Conservation (phyloP, 2,329 filamentous ascomycete species). For the Plectosphaerella plurivora region DNA sequence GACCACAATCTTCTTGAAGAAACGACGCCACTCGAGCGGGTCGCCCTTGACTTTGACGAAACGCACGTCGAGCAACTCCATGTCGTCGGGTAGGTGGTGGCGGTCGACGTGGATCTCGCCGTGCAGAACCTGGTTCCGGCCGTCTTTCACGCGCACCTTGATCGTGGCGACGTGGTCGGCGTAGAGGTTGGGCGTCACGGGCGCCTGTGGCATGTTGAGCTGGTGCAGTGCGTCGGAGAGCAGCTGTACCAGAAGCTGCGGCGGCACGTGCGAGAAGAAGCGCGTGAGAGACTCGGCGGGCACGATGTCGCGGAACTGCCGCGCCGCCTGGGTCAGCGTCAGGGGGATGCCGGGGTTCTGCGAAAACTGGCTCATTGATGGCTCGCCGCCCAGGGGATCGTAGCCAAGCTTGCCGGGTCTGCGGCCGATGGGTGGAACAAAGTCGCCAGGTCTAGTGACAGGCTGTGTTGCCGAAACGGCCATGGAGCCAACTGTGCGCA, state of each 20-base stretch:
- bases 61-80: conserved; percentile 73
- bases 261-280: conserved; percentile 81
- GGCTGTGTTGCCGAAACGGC: conserved; percentile 48
- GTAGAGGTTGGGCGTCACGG: conserved; percentile 38
- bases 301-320: conserved; percentile 84
- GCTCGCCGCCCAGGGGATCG: conserved; percentile 76
- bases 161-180: conserved; percentile 58
- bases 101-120: conserved; percentile 72
- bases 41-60: conserved; percentile 96
- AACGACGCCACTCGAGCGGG: conserved; percentile 90
- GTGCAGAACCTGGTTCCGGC: conserved; percentile 65
- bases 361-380: conserved; percentile 82
- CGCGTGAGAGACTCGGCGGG: conserved; percentile 82
- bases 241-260: conserved; percentile 72
- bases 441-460: conserved; percentile 21
- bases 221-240: conserved; percentile 78
- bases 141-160: conserved; percentile 70
- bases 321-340: conserved; percentile 83
- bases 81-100: conserved; percentile 49
- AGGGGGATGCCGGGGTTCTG: conserved; percentile 73
- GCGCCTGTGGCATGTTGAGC: conserved; percentile 72
- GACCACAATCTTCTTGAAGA: conserved; percentile 94
- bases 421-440: conserved; percentile 29
- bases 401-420: conserved; percentile 24
- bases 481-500: conserved; percentile 44